Evolutionary conservation across 2,329 filamentous ascomycete species (phyloP), one percentile per base, ranked within the genome.

Genomic region (Magnaporthiopsis poae): DNA sequence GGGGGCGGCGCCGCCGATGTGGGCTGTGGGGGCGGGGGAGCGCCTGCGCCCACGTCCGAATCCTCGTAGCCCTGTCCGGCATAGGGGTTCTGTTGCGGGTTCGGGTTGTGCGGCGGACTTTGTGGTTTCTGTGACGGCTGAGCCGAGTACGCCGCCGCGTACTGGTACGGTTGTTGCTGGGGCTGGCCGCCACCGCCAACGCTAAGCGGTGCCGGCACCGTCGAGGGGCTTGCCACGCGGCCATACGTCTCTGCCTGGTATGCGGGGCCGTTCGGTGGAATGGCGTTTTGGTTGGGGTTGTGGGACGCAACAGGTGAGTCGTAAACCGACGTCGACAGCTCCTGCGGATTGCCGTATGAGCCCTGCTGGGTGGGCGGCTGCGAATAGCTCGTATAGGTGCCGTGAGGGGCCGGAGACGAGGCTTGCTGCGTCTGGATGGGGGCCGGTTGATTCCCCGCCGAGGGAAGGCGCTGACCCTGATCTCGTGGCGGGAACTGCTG

Each of bases 301-400:
- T 84, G 81, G 7, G 81, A 75, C 15, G 81, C 85, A 59, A 90
- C 82, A 60, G 90, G 90, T 3, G 89, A 90, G 75, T 92, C 89
- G 73, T 92, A 93, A 12, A 86, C 86, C 0, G 89, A 90, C 0
- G 90, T 92, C 33, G 90, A 88, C 62, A 94, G 80, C 77, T 94
- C 90, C 76, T 93, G 90, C 0, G 90, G 87, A 69, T 86, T 85
- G 35, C 88, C 87, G 71, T 89, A 90, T 13, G 86, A 89, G 75
- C 86, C 89, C 72, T 88, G 84, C 3, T 87, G 88, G 21, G 84
- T 85, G 67, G 85, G 85, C 67, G 76, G 77, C 25, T 74, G 77
- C 67, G 76, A 78, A 66, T 76, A 81, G 75, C 75, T 63, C 15
- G 61, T 71, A 67, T 84, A 85, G 7, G 80, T 74, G 56, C 79